phyloP scores from a whole-genome alignment of 768 basidiomycete genomes.

The Suillus occidentalis region DNA sequence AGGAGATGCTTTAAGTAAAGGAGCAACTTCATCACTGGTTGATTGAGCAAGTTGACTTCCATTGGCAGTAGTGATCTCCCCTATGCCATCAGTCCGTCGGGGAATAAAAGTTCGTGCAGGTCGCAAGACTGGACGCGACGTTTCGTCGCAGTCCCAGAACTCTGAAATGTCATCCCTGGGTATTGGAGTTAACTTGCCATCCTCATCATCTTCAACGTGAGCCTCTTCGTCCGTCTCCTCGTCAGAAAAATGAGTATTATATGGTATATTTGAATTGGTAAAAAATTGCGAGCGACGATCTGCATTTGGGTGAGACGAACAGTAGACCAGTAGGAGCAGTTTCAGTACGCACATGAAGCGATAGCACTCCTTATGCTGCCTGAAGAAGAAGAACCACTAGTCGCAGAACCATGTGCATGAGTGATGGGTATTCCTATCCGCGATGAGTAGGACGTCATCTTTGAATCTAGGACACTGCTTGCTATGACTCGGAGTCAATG shows the following conservation, averaged over 20 bases:
- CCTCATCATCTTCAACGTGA: conserved; percentile 17
- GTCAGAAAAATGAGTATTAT: conserved; percentile 43
- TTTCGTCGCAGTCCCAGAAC: conserved; percentile 24
- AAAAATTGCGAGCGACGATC: conserved; percentile 72
- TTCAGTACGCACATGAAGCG: conserved; percentile 50
- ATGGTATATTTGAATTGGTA: conserved; percentile 57
- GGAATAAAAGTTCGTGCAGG: neutral
- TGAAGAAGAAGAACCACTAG: conserved; percentile 44
- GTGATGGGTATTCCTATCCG: conserved; percentile 34
- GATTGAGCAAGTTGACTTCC: neutral
- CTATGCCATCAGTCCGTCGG: neutral
- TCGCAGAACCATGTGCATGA: conserved; percentile 41
- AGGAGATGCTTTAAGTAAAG: conserved; percentile 38
- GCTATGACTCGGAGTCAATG: neutral
- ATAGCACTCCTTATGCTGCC: conserved; percentile 55
- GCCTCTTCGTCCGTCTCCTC: conserved; percentile 34
- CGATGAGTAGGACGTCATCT: conserved; percentile 48
- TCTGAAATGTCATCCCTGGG: conserved; percentile 18
- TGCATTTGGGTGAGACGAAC: conserved; percentile 26
- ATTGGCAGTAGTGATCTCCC: neutral
- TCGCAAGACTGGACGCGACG: conserved; percentile 1
- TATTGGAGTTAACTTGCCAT: neutral
- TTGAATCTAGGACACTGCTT: conserved; percentile 1
- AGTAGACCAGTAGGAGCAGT: neutral
- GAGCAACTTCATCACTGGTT: conserved; percentile 30